Base-by-base conservation (phyloP, 192 early-diverging fungal species). In the Kickxella alabastrina region DNA sequence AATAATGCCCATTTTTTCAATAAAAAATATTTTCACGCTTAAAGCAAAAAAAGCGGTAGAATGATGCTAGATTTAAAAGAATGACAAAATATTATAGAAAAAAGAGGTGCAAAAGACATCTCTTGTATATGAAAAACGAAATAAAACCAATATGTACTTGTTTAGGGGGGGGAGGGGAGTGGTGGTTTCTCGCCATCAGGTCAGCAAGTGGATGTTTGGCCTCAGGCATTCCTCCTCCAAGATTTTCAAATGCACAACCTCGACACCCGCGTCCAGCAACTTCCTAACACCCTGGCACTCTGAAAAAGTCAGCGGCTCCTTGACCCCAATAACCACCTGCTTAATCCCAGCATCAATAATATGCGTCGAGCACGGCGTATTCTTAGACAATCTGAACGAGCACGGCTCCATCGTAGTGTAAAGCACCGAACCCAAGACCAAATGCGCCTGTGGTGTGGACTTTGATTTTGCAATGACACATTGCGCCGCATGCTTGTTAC, bases 351-450 rank as follows among this genome's bases (percentile, higher is more conserved):
- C 62, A 18, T 82, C 80, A 14, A 92, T 68, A 18, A 99, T 68
- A 19, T 82, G 72, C 0, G 87, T 53, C 1, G 82, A 80, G 52
- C 96, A 99, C 5, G 90, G 81, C 26, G 41, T 45, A 43, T 94
- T 96, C 2, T 89, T 90, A 2, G 92, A 95, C 26, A 95, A 64
- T 19, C 96, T 79, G 51, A 74, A 69, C 15, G 88, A 87, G 70
- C 96, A 99, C 0, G 96, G 96, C 68, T 99, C 96, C 96, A 99
- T 99, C 0, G 96, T 99, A 15, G 93, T 90, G 59, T 96, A 99
- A 57, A 94, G 88, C 21, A 84, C 85, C 2, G 79, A 64, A 10
- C 82, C 85, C 3, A 15, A 43, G 27, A 75, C 60, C 54, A 62
- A 27, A 21, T 54, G 46, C 10, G 54, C 48, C 51, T 57, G 57